Base-by-base conservation (phyloP, 352 stramenopile genomes). In the Paralagenidium karlingii region DNA sequence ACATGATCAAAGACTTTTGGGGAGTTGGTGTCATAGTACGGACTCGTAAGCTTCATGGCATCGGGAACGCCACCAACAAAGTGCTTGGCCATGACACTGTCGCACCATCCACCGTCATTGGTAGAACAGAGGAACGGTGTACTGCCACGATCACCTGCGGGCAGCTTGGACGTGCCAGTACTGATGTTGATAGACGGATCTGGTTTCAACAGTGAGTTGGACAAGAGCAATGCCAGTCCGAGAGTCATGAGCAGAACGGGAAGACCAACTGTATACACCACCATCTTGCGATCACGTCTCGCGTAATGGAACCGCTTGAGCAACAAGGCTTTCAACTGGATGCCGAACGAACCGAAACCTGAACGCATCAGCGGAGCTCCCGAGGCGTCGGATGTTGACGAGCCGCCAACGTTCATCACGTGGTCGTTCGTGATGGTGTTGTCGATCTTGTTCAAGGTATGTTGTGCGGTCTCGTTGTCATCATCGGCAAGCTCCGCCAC, bases 211-310 rank as follows among this genome's bases (percentile, higher is more conserved):
- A 25, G 55, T 18, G 15, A 63, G 25, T 12, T 55, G 16, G 16
- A 58, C 8, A n/a, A 51, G 15, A 83, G 40, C 15, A 84, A 21
- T 10, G 43, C 31, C n/a, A 86, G 41, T 20, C 83, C 80, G 30
- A 87, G 47, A 7, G 93, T 29, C 8, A 94, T 69, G 11, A 83
- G 74, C 40, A 93, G 24, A 0, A 94, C 53, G 9, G 55, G 55
- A 10, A 59, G 16, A 8, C 63, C 18, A 13, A 36, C 51, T 16
- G 34, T 45, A 36, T 45, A 65, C 21, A 29, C 41, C 21, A 65
- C 24, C 6, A 44, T 44, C 26, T 55, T 47, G 5, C 24, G 15
- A 24, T 56, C 48, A 13, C 48, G 34, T 16, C 25, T 40, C 9
- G 25, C 34, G 22, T 32, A 38, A 28, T 24, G 29, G 22, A 42